A percentile compares a stretch with the other conserved stretches of the same genome.
phyloP scores from a whole-genome alignment of 192 early-diverging fungal genomes.

The Backusella westeae region DNA sequence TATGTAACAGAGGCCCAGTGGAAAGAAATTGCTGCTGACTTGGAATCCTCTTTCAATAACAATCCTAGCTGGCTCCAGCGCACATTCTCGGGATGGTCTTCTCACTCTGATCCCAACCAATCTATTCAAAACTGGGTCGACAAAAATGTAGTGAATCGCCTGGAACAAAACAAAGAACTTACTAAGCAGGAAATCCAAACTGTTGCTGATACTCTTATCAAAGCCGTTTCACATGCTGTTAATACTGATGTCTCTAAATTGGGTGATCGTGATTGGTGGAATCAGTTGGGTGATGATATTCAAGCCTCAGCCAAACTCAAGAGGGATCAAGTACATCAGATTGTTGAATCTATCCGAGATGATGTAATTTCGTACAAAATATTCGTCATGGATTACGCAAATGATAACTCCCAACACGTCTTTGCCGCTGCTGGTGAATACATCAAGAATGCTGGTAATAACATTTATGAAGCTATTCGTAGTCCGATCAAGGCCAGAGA shows the following conservation, averaged over 20 bases:
- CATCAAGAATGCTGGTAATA: conserved; percentile 5
- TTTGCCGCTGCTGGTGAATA: conserved; percentile 10
- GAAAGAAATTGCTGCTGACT: conserved; percentile 22
- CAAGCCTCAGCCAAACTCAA: neutral
- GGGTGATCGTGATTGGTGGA: conserved; percentile 10
- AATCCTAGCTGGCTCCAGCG: conserved; percentile 22
- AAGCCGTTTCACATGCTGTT: neutral
- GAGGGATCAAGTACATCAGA: neutral
- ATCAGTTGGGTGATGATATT: neutral
- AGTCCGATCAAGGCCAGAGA: neutral
- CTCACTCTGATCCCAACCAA: neutral
- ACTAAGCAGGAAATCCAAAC: conserved; percentile 9
- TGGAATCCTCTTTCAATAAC: conserved; percentile 9
- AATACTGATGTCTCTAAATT: neutral
- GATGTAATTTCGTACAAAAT: neutral
- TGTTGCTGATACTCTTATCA: neutral
- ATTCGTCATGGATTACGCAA: conserved; percentile 15
- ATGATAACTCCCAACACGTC: conserved; percentile 1
- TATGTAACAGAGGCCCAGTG: conserved; percentile 19
- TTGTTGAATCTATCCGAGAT: neutral
- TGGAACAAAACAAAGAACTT: conserved; percentile 11
- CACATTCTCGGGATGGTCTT: neutral
- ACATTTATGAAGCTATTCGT: neutral
- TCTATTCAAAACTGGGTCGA: conserved; percentile 8
- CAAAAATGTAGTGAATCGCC: neutral